Base-by-base conservation (phyloP, 768 basidiomycete genomes). In the Tricholoma sp. region DNA sequence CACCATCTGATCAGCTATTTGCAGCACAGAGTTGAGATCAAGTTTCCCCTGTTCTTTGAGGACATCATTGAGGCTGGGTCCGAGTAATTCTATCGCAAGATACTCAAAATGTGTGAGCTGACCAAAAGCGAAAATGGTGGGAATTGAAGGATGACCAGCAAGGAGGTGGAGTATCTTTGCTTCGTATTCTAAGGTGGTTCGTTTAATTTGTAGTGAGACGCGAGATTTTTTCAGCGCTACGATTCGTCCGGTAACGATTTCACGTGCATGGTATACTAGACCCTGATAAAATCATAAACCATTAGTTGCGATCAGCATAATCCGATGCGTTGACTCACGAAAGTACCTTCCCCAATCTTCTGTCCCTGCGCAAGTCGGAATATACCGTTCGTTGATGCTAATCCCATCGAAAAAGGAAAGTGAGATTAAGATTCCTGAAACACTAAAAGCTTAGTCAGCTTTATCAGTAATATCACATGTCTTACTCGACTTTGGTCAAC, bases 21-120 rank as follows among this genome's bases (percentile, higher is more conserved):
- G 32, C 2, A 34, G 16, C 14, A 39, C 37, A 16, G 32, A 9
- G 6, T 34, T 34, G 37, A 39, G 37, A 39, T 16, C 12, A 11
- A 34, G 4, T 39, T 7, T 5, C 14, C 37, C 5, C 14, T 5
- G n/a, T n/a, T n/a, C n/a, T 10, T 39, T 39, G 37, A 7, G 12
- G 14, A n/a, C 5, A 10, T 39, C 16, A 3, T n/a, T 10, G 10
- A 39, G 37, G 16, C 37, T 39, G 3, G 57, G 57, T 4, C 59
- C 59, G 6, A 59, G 43, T 7, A 58, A 35, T 34, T 59, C 59
- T 27, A 59, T 50, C 6, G 50, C 14, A 5, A 58, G 18, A 37
- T 59, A 59, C 27, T 58, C 57, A 12, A 58, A 59, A 43, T 58
- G 59, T 5, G 16, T 24, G 1, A 58, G 19, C 12, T 53, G 57